Conservation (phyloP, 805 yeast genomes). For the Metschnikowia drakensbergensis region DNA sequence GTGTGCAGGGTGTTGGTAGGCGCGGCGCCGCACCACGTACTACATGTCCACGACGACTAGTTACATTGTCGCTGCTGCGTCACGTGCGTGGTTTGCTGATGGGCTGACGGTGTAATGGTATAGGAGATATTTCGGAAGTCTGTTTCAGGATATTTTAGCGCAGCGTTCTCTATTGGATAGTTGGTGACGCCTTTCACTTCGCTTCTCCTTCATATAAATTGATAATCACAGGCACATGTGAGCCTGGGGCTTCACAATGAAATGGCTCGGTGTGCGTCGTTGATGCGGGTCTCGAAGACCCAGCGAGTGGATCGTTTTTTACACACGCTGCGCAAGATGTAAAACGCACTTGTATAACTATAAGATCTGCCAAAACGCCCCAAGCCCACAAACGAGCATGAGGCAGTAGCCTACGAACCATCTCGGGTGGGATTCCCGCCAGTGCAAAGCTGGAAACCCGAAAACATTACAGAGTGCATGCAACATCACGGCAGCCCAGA, state of each 20-base stretch:
- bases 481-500: constrained; percentile 55
- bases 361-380: constrained; percentile 7
- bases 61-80: not conserved
- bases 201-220: too few relatives aligned
- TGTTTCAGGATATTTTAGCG: too few relatives aligned
- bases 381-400: constrained; percentile 42
- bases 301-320: too few relatives aligned
- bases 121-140: too few relatives aligned
- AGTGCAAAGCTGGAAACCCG: constrained; percentile 54
- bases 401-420: constrained; percentile 27
- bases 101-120: too few relatives aligned
- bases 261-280: too few relatives aligned
- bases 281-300: too few relatives aligned
- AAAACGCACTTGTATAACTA: not conserved
- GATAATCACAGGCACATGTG: too few relatives aligned
- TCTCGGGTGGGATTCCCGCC: constrained; percentile 14
- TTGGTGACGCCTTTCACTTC: too few relatives aligned
- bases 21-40: constrained; percentile 1
- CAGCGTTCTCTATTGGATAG: too few relatives aligned
- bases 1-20: constrained; percentile 5
- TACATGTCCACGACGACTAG: not conserved
- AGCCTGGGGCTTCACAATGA: too few relatives aligned
- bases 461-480: constrained; percentile 68
- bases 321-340: too few relatives aligned
- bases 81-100: not conserved